These are phyloP conservation scores for Penicillium glabrum DNA, from an alignment of 2,329 filamentous ascomycete genomes.

Conservation along the genomic window DNA sequence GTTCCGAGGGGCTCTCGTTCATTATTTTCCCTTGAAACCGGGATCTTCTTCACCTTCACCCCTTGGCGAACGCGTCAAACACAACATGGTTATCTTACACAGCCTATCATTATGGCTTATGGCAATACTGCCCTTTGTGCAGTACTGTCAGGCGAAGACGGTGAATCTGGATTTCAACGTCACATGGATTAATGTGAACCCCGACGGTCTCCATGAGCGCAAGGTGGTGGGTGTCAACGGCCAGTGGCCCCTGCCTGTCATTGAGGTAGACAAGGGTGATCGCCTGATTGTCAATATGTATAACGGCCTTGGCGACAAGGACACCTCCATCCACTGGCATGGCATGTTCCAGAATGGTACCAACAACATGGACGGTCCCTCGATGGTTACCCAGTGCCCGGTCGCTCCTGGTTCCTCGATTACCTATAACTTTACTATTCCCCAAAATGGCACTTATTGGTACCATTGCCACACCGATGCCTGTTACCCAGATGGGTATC, in stretches of 20 bases:
- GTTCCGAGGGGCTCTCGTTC: not conserved
- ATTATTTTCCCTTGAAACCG: not conserved
- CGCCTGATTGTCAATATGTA: slow-evolving; percentile 66
- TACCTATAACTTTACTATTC: slow-evolving; percentile 67
- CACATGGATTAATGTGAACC: slow-evolving; percentile 56
- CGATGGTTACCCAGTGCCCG: slow-evolving; percentile 63
- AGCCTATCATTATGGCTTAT: not conserved
- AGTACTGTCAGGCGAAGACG: not conserved
- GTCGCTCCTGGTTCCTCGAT: slow-evolving; percentile 40
- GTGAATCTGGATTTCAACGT: slow-evolving; percentile 51
- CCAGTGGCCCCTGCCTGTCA: slow-evolving; percentile 70
- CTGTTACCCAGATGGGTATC: slow-evolving; percentile 68
- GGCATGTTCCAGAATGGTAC: slow-evolving; percentile 76
- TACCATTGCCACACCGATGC: slow-evolving; percentile 68
- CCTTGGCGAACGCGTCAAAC: not conserved
- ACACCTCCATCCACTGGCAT: slow-evolving; percentile 72
- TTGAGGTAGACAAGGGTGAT: slow-evolving; percentile 74
- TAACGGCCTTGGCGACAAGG: slow-evolving; percentile 65
- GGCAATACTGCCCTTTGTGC: not conserved
- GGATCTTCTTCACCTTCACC: not conserved
- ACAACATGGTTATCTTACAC: not conserved
- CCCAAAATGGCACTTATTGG: slow-evolving; percentile 58
- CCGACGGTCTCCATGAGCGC: slow-evolving; percentile 52
- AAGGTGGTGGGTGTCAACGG: slow-evolving; percentile 70
- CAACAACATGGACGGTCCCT: slow-evolving; percentile 71